Percentiles rank a stretch among this genome's conserved stretches.
These are phyloP conservation scores for Picochlorum costavermella DNA, from an alignment of 139 green algal species.

Conservation along the genomic window DNA sequence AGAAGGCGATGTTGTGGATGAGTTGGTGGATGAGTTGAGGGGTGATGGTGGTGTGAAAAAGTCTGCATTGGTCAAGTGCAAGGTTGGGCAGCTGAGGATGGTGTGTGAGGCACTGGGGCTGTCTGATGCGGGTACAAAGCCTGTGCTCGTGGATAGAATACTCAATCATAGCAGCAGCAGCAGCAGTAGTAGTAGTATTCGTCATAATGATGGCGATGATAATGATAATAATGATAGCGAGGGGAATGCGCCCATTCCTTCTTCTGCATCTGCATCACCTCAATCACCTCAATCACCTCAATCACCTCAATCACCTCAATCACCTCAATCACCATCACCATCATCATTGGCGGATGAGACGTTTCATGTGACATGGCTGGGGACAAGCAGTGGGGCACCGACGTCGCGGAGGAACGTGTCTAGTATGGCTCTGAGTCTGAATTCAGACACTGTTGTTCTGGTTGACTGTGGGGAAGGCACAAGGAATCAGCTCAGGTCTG, in stretches of 20 bases:
- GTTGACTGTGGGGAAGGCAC: slow-evolving; percentile 88
- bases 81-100: slow-evolving; percentile 14
- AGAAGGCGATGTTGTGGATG: neutral
- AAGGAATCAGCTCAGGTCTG: slow-evolving; percentile 49
- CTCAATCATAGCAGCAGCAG: too few species aligned
- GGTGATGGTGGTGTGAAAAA: neutral
- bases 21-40: neutral
- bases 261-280: neutral
- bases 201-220: too few species aligned
- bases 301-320: neutral
- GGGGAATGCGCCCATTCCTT: too few species aligned
- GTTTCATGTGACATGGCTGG: slow-evolving; percentile 71
- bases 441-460: slow-evolving; percentile 39
- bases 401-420: slow-evolving; percentile 75
- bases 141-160: slow-evolving; percentile 18
- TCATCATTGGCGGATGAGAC: neutral
- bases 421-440: slow-evolving; percentile 48
- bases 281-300: neutral
- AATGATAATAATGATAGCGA: too few species aligned
- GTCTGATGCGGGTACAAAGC: slow-evolving; percentile 12
- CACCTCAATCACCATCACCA: too few species aligned
- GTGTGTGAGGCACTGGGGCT: slow-evolving; percentile 13
- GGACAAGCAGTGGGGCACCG: slow-evolving; percentile 68
- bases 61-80: neutral
- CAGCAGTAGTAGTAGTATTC: too few species aligned